These are phyloP conservation scores for Aspergillus sp. DNA, from an alignment of 2,329 filamentous ascomycete species.

Conservation along the genomic window DNA sequence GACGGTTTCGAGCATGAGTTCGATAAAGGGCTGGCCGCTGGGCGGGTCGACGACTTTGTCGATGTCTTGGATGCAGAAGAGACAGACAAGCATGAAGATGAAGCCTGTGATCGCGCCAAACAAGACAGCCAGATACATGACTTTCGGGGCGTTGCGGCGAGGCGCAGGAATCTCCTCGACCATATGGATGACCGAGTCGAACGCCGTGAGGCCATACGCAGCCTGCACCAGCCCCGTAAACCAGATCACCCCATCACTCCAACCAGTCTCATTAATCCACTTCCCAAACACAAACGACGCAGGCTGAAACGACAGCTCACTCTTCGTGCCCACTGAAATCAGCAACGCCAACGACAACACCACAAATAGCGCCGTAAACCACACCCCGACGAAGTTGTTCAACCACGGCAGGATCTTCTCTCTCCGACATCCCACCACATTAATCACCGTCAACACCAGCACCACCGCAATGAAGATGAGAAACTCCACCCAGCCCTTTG, in stretches of 20 bases:
- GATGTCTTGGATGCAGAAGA: conserved; percentile 48
- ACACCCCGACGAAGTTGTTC: conserved; percentile 54
- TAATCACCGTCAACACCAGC: conserved; percentile 45
- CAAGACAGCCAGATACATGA: conserved; percentile 50
- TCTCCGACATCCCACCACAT: conserved; percentile 48
- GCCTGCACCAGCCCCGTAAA: conserved; percentile 55
- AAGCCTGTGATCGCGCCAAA: conserved; percentile 48
- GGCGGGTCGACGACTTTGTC: conserved; percentile 32
- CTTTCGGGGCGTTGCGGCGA: conserved; percentile 46
- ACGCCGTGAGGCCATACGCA: conserved; percentile 54
- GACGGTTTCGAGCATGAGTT: conserved; percentile 40
- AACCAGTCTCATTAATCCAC: conserved; percentile 51
- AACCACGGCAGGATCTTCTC: conserved; percentile 47
- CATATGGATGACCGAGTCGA: conserved; percentile 57
- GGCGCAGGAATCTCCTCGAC: conserved; percentile 54
- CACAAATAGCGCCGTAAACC: conserved; percentile 50
- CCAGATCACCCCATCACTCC: conserved; percentile 53
- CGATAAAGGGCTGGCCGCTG: conserved; percentile 45
- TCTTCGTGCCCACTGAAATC: conserved; percentile 47
- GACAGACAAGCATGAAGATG: conserved; percentile 49
- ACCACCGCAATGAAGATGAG: conserved; percentile 52
- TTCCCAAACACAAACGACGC: conserved; percentile 49
- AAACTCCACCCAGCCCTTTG: conserved; percentile 50
- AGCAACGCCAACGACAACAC: conserved; percentile 49
- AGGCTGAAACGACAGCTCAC: conserved; percentile 44